phyloP scores from a whole-genome alignment of 805 yeast genomes.

The Dipodascus albidus region DNA sequence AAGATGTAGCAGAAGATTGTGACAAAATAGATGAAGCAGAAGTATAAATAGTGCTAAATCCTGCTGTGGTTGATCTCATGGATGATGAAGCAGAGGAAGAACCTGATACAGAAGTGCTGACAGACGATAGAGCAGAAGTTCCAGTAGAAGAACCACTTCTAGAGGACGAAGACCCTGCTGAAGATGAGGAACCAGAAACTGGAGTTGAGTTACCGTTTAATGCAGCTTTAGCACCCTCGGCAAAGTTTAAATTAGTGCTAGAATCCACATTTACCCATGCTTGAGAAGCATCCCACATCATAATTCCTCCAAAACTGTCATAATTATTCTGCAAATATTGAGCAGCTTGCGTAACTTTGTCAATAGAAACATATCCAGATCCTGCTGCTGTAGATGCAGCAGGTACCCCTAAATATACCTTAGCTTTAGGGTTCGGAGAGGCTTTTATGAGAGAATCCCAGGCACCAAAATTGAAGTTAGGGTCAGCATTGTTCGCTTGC shows the following conservation, averaged over 20 bases:
- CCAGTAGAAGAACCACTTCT: background rate
- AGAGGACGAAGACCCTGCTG: background rate
- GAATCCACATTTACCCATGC: conserved; percentile 13
- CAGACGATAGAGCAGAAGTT: background rate
- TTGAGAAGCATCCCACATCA: conserved; percentile 78
- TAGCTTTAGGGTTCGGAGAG: conserved; percentile 40
- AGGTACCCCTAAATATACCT: conserved; percentile 56
- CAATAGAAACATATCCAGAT: conserved; percentile 43
- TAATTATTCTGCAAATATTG: conserved; percentile 14
- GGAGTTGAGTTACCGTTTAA: conserved; percentile 14
- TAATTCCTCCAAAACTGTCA: conserved; percentile 47
- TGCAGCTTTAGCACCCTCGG: conserved; percentile 34
- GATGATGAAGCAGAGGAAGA: background rate
- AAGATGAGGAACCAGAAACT: too few species aligned
- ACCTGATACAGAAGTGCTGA: background rate
- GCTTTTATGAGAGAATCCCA: conserved; percentile 42
- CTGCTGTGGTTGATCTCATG: background rate
- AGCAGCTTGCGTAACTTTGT: conserved; percentile 19
- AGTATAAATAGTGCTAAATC: background rate
- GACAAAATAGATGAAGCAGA: too few species aligned
- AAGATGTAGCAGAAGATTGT: too few species aligned
- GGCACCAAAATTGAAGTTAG: conserved; percentile 31
- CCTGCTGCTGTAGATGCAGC: conserved; percentile 41
- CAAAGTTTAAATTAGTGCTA: conserved; percentile 27
- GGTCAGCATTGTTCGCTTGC: conserved; percentile 10